Conservation (phyloP, 306 rosid genomes). For the Sesbania bispinosa region DNA sequence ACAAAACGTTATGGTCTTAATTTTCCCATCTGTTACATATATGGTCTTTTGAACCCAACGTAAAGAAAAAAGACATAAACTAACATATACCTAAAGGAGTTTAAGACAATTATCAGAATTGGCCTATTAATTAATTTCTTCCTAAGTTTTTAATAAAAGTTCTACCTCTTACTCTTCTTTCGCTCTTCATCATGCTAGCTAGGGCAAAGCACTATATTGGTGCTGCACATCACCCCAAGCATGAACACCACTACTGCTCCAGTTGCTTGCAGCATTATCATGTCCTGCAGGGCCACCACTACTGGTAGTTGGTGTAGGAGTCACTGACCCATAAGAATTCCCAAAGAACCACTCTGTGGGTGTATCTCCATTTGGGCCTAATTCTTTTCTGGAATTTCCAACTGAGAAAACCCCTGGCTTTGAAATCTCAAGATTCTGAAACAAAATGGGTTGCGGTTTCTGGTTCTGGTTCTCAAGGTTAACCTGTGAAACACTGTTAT, state of each 20-base stretch:
- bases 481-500: conserved; percentile 3
- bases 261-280: conserved; percentile 41
- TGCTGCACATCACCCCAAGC: conserved; percentile 81
- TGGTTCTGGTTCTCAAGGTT: conserved; percentile 39
- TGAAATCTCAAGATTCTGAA: conserved; percentile 55
- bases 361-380: conserved; percentile 36
- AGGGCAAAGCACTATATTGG: conserved; percentile 78
- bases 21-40: conserved; percentile 37
- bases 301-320: conserved; percentile 47
- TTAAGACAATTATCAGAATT: conserved; percentile 22
- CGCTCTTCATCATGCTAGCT: not conserved
- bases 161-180: conserved; percentile 32
- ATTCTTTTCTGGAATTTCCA: conserved; percentile 41
- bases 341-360: conserved; percentile 91
- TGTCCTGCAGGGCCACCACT: conserved; percentile 37
- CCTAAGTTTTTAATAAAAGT: not conserved
- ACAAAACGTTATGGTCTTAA: conserved; percentile 6
- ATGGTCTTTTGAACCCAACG: conserved; percentile 29
- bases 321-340: conserved; percentile 51
- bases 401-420: conserved; percentile 25
- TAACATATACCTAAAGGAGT: conserved; percentile 41
- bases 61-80: conserved; percentile 17
- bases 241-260: conserved; percentile 53
- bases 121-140: conserved; percentile 27
- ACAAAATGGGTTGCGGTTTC: conserved; percentile 54